phyloP scores from a whole-genome alignment of 805 yeast genomes.

The Cyberlindnera xylosilytica region DNA sequence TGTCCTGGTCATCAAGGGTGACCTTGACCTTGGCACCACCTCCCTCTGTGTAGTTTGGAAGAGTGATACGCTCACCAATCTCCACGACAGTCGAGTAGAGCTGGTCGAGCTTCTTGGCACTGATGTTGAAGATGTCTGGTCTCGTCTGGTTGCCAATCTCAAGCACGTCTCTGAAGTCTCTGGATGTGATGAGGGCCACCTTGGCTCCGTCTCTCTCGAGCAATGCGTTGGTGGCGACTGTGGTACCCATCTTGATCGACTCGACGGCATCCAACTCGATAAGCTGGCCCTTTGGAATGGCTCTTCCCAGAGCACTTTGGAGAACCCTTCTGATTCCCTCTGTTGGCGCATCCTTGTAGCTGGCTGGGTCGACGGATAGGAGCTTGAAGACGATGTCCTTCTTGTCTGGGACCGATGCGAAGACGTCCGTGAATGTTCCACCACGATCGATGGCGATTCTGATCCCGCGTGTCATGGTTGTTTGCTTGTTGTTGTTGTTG shows the following conservation, averaged over 20 bases:
- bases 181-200: conserved; percentile 46
- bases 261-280: conserved; percentile 37
- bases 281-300: conserved; percentile 31
- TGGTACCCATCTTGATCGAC: conserved; percentile 46
- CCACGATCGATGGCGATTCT: conserved; percentile 20
- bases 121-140: conserved; percentile 48
- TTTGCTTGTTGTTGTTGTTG: no score
- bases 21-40: conserved; percentile 37
- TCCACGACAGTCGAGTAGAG: conserved; percentile 43
- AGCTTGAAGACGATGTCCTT: conserved; percentile 36
- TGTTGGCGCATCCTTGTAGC: conserved; percentile 48
- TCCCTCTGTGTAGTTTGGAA: conserved; percentile 49
- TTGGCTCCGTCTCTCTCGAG: conserved; percentile 49
- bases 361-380: conserved; percentile 44
- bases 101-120: conserved; percentile 45
- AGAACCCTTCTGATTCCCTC: conserved; percentile 48
- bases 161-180: conserved; percentile 48
- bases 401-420: no score
- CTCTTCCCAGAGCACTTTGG: conserved; percentile 33
- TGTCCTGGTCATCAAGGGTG: no score
- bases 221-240: conserved; percentile 53
- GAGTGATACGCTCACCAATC: conserved; percentile 52
- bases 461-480: conserved; percentile 14
- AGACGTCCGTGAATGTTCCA: conserved; percentile 20
- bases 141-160: conserved; percentile 51